phyloP scores from a whole-genome alignment of 257 asterid species.

The Coffea canephora region DNA sequence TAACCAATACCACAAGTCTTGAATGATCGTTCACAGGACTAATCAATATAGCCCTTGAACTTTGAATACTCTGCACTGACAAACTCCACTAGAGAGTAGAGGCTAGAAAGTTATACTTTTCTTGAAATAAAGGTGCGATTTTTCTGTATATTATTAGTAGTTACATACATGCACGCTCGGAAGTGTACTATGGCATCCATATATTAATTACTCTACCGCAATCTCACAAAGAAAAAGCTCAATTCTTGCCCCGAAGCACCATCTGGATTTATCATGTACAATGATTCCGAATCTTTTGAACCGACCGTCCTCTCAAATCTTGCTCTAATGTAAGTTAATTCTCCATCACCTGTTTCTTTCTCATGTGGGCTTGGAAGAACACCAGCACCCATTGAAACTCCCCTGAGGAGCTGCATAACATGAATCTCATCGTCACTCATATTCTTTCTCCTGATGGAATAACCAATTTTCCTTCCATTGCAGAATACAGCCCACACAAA shows the following conservation, averaged over 20 bases:
- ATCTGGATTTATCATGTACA: slow-evolving; percentile 92
- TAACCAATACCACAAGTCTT: not conserved
- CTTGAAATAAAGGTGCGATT: not conserved
- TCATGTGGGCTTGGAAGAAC: slow-evolving; percentile 56
- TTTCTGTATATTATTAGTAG: not conserved
- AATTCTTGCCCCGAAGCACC: slow-evolving; percentile 84
- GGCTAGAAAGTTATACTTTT: not conserved
- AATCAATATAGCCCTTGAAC: not conserved
- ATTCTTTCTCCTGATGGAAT: slow-evolving; percentile 63
- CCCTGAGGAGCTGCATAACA: slow-evolving; percentile 70
- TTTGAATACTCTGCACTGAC: not conserved
- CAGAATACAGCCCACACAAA: slow-evolving; percentile 88
- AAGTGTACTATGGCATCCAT: not conserved
- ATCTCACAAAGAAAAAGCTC: slow-evolving; percentile 70
- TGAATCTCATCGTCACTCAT: slow-evolving; percentile 77
- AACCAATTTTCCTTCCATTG: slow-evolving; percentile 75
- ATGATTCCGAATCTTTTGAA: slow-evolving; percentile 78
- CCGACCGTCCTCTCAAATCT: slow-evolving; percentile 79
- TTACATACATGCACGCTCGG: not conserved
- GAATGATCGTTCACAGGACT: not conserved
- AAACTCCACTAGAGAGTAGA: not conserved
- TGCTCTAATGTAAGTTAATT: slow-evolving; percentile 76
- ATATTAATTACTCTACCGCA: slow-evolving; percentile 6
- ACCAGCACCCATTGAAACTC: slow-evolving; percentile 95
- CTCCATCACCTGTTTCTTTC: slow-evolving; percentile 48